phyloP scores from a whole-genome alignment of 2,329 filamentous ascomycete species.

The Tolypocladium amazonense region DNA sequence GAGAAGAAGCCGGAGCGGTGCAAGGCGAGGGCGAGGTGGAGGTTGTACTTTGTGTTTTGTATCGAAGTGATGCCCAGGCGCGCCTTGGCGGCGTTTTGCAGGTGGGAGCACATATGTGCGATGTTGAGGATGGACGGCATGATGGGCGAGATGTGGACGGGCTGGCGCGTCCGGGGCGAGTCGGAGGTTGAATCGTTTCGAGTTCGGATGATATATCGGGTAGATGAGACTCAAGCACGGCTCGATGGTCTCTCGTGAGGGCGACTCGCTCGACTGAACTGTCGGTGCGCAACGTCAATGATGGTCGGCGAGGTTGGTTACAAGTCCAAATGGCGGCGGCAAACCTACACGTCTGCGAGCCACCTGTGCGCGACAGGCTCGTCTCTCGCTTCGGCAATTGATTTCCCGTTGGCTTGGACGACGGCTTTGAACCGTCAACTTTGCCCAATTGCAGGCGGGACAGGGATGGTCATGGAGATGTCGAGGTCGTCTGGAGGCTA shows the following conservation, averaged over 20 bases:
- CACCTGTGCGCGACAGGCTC: neutral
- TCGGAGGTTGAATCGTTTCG: neutral
- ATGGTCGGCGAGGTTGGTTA: neutral
- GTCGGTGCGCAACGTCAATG: neutral
- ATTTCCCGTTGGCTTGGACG: neutral
- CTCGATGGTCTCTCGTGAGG: neutral
- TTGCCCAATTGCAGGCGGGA: neutral
- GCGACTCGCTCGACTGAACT: neutral
- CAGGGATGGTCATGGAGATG: neutral
- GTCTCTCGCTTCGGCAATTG: neutral
- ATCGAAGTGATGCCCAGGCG: slow-evolving; percentile 77
- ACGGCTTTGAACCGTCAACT: neutral
- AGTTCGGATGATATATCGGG: neutral
- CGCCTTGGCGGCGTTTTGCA: slow-evolving; percentile 82
- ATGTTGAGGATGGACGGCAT: slow-evolving; percentile 54
- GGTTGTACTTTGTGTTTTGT: slow-evolving; percentile 70
- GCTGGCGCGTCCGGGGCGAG: neutral
- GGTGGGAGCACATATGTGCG: slow-evolving; percentile 74
- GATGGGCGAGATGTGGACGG: slow-evolving; percentile 4
- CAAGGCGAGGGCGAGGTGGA: slow-evolving; percentile 62
- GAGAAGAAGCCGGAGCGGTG: slow-evolving; percentile 77
- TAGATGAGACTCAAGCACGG: neutral
- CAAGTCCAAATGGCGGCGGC: neutral
- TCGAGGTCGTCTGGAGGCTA: neutral
- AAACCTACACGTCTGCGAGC: neutral